Evolutionary conservation across 768 basidiomycete genomes (phyloP).

Genomic region (Phallus indusiatus): DNA sequence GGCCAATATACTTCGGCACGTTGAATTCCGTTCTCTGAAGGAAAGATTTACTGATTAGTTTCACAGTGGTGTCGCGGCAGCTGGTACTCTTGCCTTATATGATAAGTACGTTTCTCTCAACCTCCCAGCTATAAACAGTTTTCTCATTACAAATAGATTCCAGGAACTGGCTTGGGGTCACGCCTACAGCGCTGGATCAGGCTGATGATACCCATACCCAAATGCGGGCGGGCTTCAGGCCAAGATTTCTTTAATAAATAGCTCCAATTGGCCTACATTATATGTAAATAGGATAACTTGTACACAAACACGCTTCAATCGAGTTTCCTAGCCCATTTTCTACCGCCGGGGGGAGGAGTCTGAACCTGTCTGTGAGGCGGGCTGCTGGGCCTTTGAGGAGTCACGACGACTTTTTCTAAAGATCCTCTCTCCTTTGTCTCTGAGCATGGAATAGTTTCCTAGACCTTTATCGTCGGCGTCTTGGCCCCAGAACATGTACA

Average conservation of each 20-base stretch:
- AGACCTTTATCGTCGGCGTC: slow-evolving; percentile 23
- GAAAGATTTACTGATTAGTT: not conserved
- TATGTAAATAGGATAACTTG: not conserved
- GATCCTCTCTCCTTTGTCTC: slow-evolving; percentile 8
- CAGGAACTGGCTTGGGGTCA: slow-evolving; percentile 7
- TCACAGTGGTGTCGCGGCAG: slow-evolving; percentile 1
- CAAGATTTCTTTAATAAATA: not conserved
- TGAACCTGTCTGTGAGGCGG: slow-evolving; percentile 25
- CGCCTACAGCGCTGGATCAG: slow-evolving; percentile 4
- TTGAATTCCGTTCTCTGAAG: not conserved
- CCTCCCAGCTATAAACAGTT: too few relatives aligned
- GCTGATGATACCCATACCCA: not conserved
- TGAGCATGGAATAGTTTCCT: slow-evolving; percentile 15
- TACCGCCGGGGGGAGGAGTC: slow-evolving; percentile 35
- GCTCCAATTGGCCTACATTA: not conserved
- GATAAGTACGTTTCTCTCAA: not conserved
- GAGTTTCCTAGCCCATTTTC: slow-evolving; percentile 68
- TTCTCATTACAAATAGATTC: not conserved
- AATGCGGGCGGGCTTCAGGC: not conserved
- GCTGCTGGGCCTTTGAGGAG: slow-evolving; percentile 31
- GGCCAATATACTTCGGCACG: slow-evolving; percentile 8
- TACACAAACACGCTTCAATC: slow-evolving; percentile 30
- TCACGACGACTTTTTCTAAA: slow-evolving; percentile 35
- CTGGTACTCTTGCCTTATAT: slow-evolving; percentile 3
- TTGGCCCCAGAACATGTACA: slow-evolving; percentile 77